Percentiles rank a stretch among this genome's conserved stretches.
These are phyloP conservation scores for Rhizopogon vinicolor DNA, from an alignment of 768 basidiomycete genomes.

Conservation along the genomic window DNA sequence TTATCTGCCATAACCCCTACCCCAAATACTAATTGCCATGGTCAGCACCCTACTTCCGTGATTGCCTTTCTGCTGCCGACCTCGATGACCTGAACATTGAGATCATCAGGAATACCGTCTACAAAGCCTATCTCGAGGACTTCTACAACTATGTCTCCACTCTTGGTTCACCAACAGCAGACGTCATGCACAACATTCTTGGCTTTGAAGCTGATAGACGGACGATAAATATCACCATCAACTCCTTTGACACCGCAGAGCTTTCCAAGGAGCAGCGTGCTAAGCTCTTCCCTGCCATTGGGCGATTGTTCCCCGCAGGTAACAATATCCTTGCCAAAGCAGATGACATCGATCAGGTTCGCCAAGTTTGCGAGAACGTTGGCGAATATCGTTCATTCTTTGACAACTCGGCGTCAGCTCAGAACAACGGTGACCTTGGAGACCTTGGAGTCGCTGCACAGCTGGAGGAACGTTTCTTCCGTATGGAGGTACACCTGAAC, in stretches of 20 bases:
- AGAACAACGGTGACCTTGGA: constrained; percentile 31
- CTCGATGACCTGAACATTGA: constrained; percentile 99
- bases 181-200: constrained; percentile 89
- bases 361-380: constrained; percentile 80
- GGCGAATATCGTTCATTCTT: constrained; percentile 92
- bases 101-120: constrained; percentile 98
- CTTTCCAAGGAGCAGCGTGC: constrained; percentile 94
- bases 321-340: constrained; percentile 92
- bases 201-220: constrained; percentile 96
- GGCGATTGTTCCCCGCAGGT: constrained; percentile 90
- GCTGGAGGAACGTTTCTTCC: constrained; percentile 94
- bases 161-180: constrained; percentile 80
- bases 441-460: constrained; percentile 53
- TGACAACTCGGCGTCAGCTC: constrained; percentile 41
- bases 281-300: constrained; percentile 90
- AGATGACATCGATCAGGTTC: constrained; percentile 93
- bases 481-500: constrained; percentile 89
- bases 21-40: not conserved
- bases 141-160: constrained; percentile 82
- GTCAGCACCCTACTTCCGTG: constrained; percentile 91
- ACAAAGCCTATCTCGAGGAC: constrained; percentile 98
- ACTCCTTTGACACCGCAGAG: constrained; percentile 89
- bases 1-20: constrained; percentile 20
- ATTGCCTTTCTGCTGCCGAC: constrained; percentile 91
- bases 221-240: constrained; percentile 98